A percentile compares a stretch with the other conserved stretches of the same genome.
Evolutionary conservation across 2,329 filamentous ascomycete genomes (phyloP).

Genomic region (Daldinia sp.): DNA sequence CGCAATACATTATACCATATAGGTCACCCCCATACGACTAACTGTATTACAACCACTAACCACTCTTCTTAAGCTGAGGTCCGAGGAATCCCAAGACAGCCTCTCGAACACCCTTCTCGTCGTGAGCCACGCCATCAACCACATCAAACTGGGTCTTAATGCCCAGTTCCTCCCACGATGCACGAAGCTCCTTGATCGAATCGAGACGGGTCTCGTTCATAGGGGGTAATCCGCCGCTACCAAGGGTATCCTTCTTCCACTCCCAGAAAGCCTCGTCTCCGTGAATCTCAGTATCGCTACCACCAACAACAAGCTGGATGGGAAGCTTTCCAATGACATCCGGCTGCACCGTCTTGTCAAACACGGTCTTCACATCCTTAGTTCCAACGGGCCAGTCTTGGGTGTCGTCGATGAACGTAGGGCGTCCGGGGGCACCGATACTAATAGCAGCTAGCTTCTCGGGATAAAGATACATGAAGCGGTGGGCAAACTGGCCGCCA

Average conservation of each 20-base stretch:
- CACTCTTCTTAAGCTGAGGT: slow-evolving; percentile 17
- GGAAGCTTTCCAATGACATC: slow-evolving; percentile 20
- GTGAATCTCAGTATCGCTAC: slow-evolving; percentile 32
- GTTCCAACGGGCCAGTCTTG: slow-evolving; percentile 37
- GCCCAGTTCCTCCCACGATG: slow-evolving; percentile 21
- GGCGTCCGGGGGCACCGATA: slow-evolving; percentile 43
- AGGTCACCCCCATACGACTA: too few species aligned
- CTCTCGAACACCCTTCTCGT: slow-evolving; percentile 19
- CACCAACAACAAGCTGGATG: slow-evolving; percentile 38
- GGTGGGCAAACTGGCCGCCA: slow-evolving; percentile 46
- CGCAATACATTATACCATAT: too few species aligned
- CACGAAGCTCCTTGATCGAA: slow-evolving; percentile 25
- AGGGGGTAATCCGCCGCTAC: slow-evolving; percentile 5
- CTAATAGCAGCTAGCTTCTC: slow-evolving; percentile 41
- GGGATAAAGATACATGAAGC: slow-evolving; percentile 46
- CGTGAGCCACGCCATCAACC: slow-evolving; percentile 36
- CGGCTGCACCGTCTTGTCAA: slow-evolving; percentile 17
- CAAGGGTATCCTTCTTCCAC: slow-evolving; percentile 22
- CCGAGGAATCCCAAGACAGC: slow-evolving; percentile 21
- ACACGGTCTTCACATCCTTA: slow-evolving; percentile 30
- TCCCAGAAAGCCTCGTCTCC: slow-evolving; percentile 35
- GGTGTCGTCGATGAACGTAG: slow-evolving; percentile 37
- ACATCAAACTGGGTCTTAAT: slow-evolving; percentile 38
- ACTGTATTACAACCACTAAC: not conserved
- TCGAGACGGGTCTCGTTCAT: slow-evolving; percentile 24